Base-by-base conservation (phyloP, 2,329 filamentous ascomycete genomes). In the Rugonectria rugulosa region DNA sequence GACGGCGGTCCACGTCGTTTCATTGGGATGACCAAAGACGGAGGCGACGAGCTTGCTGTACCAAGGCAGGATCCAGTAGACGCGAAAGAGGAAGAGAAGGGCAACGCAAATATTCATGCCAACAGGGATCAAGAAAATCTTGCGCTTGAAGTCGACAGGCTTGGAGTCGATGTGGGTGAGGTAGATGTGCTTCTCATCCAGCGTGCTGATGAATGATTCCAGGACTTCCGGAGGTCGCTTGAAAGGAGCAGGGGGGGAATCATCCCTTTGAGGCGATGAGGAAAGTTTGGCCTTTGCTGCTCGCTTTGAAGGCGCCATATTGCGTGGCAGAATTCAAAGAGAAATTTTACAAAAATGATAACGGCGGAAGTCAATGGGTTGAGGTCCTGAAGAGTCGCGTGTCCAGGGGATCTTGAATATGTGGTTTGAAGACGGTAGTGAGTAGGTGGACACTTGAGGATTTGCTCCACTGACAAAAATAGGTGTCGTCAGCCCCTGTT, bases 111-210 rank as follows among this genome's bases (percentile, higher is more conserved):
- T 53, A 73, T 97, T 97, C 75, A 97, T 86, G 15, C 87, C 72
- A 15, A 92, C 81, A 14, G 93, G 92, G 1, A 97, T 87, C 42
- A 86, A 67, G 75, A 97, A 97, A 67, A 96, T 89, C 68, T 91
- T 89, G 71, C 85, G 85, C 76, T 97, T 97, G 75, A 93, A 86
- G 23, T 81, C 79, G 17, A 76, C 74, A 0, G 88, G 86, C 59
- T 89, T 87, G 57, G 75, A 77, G 79, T 97, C 93, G 73, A 96
- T 79, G 77, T 97, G 92, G 24, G 89, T 82, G 67, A 97, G 84
- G 81, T 97, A 97, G 70, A 96, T 82, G 72, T 91, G 86, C 52
- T 83, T 76, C 52, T 83, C 79, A 55, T 86, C 82, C 56, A 97
- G 86, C 37, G 79, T 82, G 29, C 82, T 76, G 68, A 90, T 81